A percentile compares a stretch with the other conserved stretches of the same genome.
phyloP scores from a whole-genome alignment of 2,329 filamentous ascomycete genomes.

The Sporothrix phasma region DNA sequence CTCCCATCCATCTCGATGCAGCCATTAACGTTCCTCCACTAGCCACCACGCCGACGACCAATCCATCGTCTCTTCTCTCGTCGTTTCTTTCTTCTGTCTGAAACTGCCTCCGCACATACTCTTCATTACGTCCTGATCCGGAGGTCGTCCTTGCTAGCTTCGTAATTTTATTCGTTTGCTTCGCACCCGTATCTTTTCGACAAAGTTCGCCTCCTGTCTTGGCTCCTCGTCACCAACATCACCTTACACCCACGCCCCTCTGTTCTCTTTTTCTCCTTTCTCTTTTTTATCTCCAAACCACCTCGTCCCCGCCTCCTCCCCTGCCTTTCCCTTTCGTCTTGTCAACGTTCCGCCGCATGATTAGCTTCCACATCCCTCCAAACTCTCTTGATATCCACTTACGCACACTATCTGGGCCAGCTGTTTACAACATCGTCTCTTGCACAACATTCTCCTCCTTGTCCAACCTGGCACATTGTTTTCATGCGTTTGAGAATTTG shows the following conservation, averaged over 20 bases:
- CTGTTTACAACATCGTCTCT: not conserved
- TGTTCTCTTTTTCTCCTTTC: not conserved
- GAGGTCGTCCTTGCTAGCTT: constrained; percentile 12
- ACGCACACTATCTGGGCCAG: not conserved
- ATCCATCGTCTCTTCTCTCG: not conserved
- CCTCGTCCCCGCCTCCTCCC: not conserved
- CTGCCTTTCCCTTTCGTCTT: constrained; percentile 11
- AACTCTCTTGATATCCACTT: not conserved
- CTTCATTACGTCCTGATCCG: not conserved
- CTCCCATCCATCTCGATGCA: not conserved
- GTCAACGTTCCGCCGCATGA: not conserved
- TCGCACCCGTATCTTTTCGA: not conserved
- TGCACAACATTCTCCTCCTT: not conserved
- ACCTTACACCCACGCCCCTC: not conserved
- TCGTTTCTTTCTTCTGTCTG: not conserved
- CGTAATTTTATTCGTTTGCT: not conserved
- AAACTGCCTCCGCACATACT: constrained; percentile 9
- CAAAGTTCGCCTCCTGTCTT: not conserved
- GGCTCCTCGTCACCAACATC: not conserved
- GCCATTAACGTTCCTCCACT: constrained; percentile 5
- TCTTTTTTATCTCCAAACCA: not conserved
- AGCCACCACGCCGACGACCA: constrained; percentile 11
- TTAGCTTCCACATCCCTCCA: not conserved
- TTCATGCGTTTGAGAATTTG: not conserved
- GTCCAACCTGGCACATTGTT: not conserved